A percentile compares a stretch with the other conserved stretches of the same genome.
Conservation (phyloP, 345 rosid genomes). For the Lepidium didymum region DNA sequence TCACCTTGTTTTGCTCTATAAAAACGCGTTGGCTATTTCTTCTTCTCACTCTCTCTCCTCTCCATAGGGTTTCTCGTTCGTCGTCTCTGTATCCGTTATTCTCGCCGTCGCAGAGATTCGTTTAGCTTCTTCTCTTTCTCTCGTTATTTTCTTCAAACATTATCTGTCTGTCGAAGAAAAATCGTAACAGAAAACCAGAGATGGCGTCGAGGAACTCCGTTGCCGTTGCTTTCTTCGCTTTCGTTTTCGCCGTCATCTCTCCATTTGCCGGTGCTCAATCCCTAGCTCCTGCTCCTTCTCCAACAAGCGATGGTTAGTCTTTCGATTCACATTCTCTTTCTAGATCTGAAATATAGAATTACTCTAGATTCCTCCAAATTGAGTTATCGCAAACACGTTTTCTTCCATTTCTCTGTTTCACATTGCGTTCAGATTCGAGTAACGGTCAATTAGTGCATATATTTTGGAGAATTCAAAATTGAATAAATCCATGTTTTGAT, state of each 20-base stretch:
- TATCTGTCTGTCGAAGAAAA: too few species aligned
- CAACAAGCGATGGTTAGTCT: constrained; percentile 51
- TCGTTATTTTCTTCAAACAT: background rate
- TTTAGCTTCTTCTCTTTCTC: too few species aligned
- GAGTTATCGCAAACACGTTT: too few species aligned
- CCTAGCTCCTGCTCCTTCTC: constrained; percentile 48
- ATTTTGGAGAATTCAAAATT: background rate
- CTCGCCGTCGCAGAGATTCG: background rate
- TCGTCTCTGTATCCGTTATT: background rate
- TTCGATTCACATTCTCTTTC: background rate
- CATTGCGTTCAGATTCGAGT: background rate
- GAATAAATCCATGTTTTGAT: background rate
- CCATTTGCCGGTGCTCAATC: constrained; percentile 32
- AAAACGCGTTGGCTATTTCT: background rate
- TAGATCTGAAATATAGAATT: background rate
- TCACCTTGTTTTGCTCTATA: background rate
- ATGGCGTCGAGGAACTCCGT: constrained; percentile 27
- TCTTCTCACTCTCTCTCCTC: too few species aligned
- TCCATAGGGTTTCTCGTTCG: background rate
- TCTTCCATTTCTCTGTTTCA: background rate
- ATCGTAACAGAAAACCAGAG: background rate
- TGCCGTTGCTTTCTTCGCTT: constrained; percentile 12
- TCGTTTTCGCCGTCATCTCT: constrained; percentile 26
- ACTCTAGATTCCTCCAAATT: background rate
- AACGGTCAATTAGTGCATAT: background rate